These are phyloP conservation scores for Exophiala sp. DNA, from an alignment of 2,329 filamentous ascomycete genomes.

Conservation along the genomic window DNA sequence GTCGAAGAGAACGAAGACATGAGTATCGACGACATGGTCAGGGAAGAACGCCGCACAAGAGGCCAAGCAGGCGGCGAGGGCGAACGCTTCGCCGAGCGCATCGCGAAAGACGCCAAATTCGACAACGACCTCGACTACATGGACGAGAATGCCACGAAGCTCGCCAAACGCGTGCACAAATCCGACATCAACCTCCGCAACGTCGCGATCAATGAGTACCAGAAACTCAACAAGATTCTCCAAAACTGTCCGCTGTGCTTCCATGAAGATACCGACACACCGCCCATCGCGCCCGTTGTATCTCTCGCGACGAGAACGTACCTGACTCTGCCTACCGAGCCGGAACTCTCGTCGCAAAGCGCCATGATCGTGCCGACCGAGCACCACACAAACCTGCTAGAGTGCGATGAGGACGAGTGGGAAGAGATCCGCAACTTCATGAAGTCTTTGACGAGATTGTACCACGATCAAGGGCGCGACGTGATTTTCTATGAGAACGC, in stretches of 20 bases:
- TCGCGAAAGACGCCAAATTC: conserved; percentile 89
- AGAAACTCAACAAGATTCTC: conserved; percentile 81
- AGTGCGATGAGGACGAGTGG: conserved; percentile 99
- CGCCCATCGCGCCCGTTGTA: conserved; percentile 78
- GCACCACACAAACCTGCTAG: conserved; percentile 85
- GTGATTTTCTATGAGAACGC: conserved; percentile 99
- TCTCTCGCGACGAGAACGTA: conserved; percentile 83
- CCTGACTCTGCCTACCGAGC: conserved; percentile 83
- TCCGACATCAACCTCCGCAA: conserved; percentile 85
- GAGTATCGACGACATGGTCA: conserved; percentile 94
- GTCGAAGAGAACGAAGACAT: conserved; percentile 94
- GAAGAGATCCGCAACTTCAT: conserved; percentile 99
- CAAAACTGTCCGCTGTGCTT: conserved; percentile 88
- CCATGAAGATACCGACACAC: conserved; percentile 75
- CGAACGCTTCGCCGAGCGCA: conserved; percentile 79
- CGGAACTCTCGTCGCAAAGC: conserved; percentile 77
- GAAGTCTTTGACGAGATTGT: conserved; percentile 92
- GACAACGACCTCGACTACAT: conserved; percentile 92
- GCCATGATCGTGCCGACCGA: conserved; percentile 86
- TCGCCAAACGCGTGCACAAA: conserved; percentile 82
- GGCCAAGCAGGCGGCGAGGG: conserved; percentile 76
- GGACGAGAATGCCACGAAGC: conserved; percentile 90
- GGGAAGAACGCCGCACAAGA: conserved; percentile 83
- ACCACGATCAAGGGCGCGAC: conserved; percentile 86
- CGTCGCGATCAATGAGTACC: conserved; percentile 80